Base-by-base conservation (phyloP, 129 eudicot genomes). In the Tagetes patula region DNA sequence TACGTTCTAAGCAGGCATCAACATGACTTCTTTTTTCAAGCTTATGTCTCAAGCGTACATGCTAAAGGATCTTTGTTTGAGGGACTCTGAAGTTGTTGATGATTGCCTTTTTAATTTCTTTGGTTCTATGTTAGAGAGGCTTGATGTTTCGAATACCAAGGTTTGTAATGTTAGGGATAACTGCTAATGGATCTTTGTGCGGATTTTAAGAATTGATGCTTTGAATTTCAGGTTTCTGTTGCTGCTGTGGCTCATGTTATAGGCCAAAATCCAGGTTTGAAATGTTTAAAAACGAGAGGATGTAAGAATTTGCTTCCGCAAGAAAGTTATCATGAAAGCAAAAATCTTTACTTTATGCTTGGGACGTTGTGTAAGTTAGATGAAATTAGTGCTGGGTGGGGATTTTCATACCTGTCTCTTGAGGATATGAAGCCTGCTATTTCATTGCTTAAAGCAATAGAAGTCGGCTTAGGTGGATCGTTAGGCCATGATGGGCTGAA, bases 321-420 rank as follows among this genome's bases (percentile, higher is more conserved):
- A 43, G 84, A 70, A 69, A 65, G 43, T 65, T 67, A 41, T 31
- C 30, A 47, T 55, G 77, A 46, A 72, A 62, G 61, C 46, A 70
- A 73, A 34, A 71, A 71, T 47, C n/a, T 83, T 52, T 87, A 67
- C 73, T 71, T 79, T 48, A 69, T 42, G 77, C 70, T 94, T 37
- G 86, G 86, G 47, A 82, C 80, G 61, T 77, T 75, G 58, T 84
- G 96, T 86, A 82, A 85, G 66, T 81, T 94, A 84, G 91, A 86
- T 67, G 87, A 84, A 70, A 64, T 90, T 63, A 77, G 85, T 71
- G 73, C 83, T 36, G 98, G 98, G 55, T 94, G 98, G 98, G 98
- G 98, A 75, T 90, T 86, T 75, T 87, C 96, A 0, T 75, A 41
- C 68, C 71, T 50, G 8, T 82, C 85, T 50, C 69, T 94, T 27